These are phyloP conservation scores for Wickerhamiella brachini DNA, from an alignment of 805 yeast genomes.

Conservation along the genomic window DNA sequence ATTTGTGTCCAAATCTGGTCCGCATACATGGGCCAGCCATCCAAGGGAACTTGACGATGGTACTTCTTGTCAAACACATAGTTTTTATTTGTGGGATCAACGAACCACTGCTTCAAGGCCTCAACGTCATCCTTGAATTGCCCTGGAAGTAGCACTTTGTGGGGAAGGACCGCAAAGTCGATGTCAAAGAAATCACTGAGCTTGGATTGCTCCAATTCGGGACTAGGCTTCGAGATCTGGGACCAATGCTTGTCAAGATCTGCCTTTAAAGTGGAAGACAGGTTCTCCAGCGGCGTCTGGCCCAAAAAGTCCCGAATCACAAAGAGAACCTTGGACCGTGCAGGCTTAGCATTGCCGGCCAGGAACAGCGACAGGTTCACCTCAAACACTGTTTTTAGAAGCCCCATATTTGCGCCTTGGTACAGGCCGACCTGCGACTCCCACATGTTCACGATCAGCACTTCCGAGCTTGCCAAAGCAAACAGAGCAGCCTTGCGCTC, in stretches of 20 bases:
- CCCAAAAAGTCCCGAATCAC: constrained; percentile 91
- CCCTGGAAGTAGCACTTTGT: constrained; percentile 69
- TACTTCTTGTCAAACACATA: constrained; percentile 52
- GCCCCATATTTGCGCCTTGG: constrained; percentile 95
- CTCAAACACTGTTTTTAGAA: constrained; percentile 89
- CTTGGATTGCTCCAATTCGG: constrained; percentile 37
- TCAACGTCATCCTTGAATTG: constrained; percentile 49
- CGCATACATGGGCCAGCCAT: constrained; percentile 92
- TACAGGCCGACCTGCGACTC: constrained; percentile 93
- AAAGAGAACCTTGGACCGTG: constrained; percentile 39
- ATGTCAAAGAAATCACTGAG: constrained; percentile 75
- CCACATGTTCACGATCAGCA: constrained; percentile 87
- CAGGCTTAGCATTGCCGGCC: constrained; percentile 32
- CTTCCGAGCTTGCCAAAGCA: constrained; percentile 84
- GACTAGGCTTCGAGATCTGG: constrained; percentile 52
- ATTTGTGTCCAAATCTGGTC: constrained; percentile 90
- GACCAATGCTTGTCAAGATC: constrained; percentile 76
- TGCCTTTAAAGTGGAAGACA: constrained; percentile 50
- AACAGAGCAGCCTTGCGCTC: constrained; percentile 93
- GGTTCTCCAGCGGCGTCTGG: constrained; percentile 61
- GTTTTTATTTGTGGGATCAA: constrained; percentile 19
- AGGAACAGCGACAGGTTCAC: constrained; percentile 83
- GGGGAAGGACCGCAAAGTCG: constrained; percentile 68
- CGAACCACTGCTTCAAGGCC: constrained; percentile 49
- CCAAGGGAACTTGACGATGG: constrained; percentile 79